Evolutionary conservation across 106 monocot genomes (phyloP).

Genomic region (Narthecium ossifragum): DNA sequence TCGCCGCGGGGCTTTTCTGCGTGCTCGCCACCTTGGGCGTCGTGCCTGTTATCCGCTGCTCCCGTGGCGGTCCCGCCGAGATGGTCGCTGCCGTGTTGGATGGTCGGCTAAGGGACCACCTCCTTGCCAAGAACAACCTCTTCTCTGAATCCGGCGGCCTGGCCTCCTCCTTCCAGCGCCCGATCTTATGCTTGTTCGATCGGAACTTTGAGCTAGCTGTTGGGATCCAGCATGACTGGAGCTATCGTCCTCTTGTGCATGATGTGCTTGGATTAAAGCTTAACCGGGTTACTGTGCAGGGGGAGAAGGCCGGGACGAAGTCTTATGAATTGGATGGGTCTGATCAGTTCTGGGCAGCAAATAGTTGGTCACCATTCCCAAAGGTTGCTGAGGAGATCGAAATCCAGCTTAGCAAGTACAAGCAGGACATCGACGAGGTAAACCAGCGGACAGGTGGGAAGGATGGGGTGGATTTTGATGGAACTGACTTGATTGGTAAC

Average conservation of each 20-base stretch:
- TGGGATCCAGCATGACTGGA: slow-evolving; percentile 93
- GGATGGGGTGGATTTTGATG: slow-evolving; percentile 72
- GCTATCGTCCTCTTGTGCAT: slow-evolving; percentile 76
- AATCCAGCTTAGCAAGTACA: slow-evolving; percentile 77
- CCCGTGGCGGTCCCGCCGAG: slow-evolving; percentile 69
- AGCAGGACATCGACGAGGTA: slow-evolving; percentile 90
- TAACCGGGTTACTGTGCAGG: slow-evolving; percentile 48
- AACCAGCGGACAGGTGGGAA: slow-evolving; percentile 71
- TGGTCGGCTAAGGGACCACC: slow-evolving; percentile 60
- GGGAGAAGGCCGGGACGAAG: slow-evolving; percentile 41
- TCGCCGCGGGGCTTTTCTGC: slow-evolving; percentile 67
- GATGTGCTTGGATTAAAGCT: slow-evolving; percentile 75
- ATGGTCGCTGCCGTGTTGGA: slow-evolving; percentile 89
- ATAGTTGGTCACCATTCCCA: slow-evolving; percentile 80
- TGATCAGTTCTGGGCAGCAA: slow-evolving; percentile 75
- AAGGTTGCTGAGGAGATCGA: slow-evolving; percentile 98
- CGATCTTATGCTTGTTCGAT: slow-evolving; percentile 79
- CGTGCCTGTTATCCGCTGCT: slow-evolving; percentile 74
- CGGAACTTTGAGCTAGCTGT: slow-evolving; percentile 89
- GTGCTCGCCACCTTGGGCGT: slow-evolving; percentile 69
- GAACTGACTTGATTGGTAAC: slow-evolving; percentile 82
- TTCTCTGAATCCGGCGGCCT: slow-evolving; percentile 51
- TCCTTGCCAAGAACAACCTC: slow-evolving; percentile 67
- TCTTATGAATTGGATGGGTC: slow-evolving; percentile 68
- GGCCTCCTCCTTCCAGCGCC: slow-evolving; percentile 59